Evolutionary conservation across 2,329 filamentous ascomycete genomes (phyloP), one percentile per base, ranked within the genome.

Genomic region (Epichloe sp.): DNA sequence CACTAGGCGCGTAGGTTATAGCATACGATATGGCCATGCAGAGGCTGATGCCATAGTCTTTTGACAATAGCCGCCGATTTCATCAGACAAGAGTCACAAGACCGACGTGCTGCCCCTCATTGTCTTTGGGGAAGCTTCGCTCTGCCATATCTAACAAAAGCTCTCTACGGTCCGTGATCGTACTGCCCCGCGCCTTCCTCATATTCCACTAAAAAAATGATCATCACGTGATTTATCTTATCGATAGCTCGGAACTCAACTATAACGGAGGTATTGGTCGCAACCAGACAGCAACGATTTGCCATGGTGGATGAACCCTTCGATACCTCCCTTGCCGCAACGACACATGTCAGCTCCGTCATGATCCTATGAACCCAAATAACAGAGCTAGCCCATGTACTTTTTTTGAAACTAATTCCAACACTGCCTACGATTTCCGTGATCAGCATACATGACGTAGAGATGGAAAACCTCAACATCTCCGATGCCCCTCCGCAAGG

Each of bases 381-480:
- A 37, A 35, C 19, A 10, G 11, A 46, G 42, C 8, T 11, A 26
- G 37, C 19, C 31, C 37, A 45, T 43, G 50, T 34, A 34, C 19
- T 23, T 23, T 6, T 17, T 11, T 35, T 14, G 19, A 34, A 47
- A 8, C 17, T n/a, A 48, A 36, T 15, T 41, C 19, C 3, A 48
- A 14, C 46, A 46, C 47, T 46, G 40, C 51, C 54, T 52, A 50
- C 53, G 42, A 49, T 37, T 44, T 38, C 21, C 21, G 47, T 41
- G 21, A 52, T 31, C 31, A 19, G 21, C 49, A 40, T 49, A 49
- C 55, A 59, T 63, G 62, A 60, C 53, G 62, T 58, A 50, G 51
- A 52, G 58, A 80, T 80, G 77, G 77, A 79, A 65, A 75, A 75
- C 59, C 69, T 77, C 55, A 70, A 65, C 56, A 69, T 78, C 57